Conservation (phyloP, 495 filamentous ascomycete species). For the Penicillium coprophilum region DNA sequence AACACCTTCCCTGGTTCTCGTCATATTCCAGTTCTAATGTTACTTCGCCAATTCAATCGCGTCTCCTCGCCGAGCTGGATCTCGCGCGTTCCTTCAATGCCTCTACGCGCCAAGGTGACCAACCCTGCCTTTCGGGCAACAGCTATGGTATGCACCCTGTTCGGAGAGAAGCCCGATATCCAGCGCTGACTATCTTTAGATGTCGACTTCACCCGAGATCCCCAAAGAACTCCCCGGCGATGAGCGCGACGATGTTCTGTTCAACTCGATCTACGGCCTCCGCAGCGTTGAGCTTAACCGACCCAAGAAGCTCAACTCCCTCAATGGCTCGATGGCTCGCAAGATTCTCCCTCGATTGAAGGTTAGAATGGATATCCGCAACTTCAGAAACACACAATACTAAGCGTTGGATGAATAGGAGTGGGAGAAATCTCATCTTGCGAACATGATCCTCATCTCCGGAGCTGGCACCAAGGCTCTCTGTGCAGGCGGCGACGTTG, state of each 20-base stretch:
- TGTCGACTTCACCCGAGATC: conserved; percentile 51
- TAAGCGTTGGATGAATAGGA: conserved; percentile 51
- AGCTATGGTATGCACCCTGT: conserved; percentile 37
- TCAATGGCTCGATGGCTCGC: conserved; percentile 88
- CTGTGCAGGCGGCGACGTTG: conserved; percentile 92
- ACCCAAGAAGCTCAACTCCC: conserved; percentile 82
- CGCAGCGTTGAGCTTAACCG: conserved; percentile 94
- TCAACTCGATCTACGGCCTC: conserved; percentile 81
- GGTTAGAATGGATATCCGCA: conserved; percentile 34
- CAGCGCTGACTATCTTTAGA: conserved; percentile 42
- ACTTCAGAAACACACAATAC: conserved; percentile 3
- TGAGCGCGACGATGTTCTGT: conserved; percentile 87
- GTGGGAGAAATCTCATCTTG: conserved; percentile 91
- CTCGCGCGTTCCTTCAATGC: conserved; percentile 65
- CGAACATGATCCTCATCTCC: conserved; percentile 89
- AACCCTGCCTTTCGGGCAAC: conserved; percentile 57
- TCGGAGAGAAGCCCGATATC: conserved; percentile 3
- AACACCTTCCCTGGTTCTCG: conserved; percentile 15
- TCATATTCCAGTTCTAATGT: conserved; percentile 45
- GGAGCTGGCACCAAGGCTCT: conserved; percentile 81
- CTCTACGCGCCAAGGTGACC: conserved; percentile 79
- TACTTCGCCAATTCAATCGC: conserved; percentile 49
- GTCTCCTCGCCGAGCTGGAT: conserved; percentile 53
- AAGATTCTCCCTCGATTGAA: conserved; percentile 85
- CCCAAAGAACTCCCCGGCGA: conserved; percentile 61